Conservation (phyloP, 2,329 filamentous ascomycete species). For the Fusarium irregulare region DNA sequence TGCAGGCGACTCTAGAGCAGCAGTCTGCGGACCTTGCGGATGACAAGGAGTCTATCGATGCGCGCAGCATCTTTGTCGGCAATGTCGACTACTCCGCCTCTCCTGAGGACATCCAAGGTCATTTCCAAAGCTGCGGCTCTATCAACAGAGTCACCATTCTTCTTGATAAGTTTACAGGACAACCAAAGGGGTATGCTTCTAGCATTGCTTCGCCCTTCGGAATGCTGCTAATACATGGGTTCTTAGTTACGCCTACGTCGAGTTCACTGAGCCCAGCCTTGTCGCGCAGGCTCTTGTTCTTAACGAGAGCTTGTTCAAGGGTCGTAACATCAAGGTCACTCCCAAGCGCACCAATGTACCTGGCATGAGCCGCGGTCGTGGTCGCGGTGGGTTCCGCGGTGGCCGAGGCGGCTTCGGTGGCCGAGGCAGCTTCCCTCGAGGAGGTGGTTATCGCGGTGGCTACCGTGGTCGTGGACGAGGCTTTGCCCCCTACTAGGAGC, state of each 20-base stretch:
- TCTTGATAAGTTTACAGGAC: constrained; percentile 97
- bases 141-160: constrained; percentile 99
- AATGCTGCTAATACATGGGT: constrained; percentile 26
- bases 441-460: constrained; percentile 72
- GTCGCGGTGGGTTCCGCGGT: constrained; percentile 46
- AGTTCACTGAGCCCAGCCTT: constrained; percentile 93
- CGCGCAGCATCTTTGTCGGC: constrained; percentile 95
- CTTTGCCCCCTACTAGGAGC: constrained; percentile 71
- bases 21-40: constrained; percentile 86
- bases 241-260: constrained; percentile 94
- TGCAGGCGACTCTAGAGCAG: constrained; percentile 87
- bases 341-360: constrained; percentile 98
- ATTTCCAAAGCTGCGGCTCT: constrained; percentile 96
- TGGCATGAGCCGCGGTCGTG: constrained; percentile 87
- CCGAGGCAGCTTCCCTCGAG: constrained; percentile 62
- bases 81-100: constrained; percentile 98
- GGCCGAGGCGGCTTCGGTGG: constrained; percentile 65
- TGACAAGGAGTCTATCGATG: constrained; percentile 95
- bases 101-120: constrained; percentile 94
- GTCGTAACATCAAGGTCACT: constrained; percentile 91
- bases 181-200: constrained; percentile 90
- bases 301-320: constrained; percentile 96
- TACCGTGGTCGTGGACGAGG: constrained; percentile 75
- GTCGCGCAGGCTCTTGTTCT: constrained; percentile 94
- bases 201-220: background rate